phyloP scores from a whole-genome alignment of 257 asterid species.

The Hygrophila difformis region DNA sequence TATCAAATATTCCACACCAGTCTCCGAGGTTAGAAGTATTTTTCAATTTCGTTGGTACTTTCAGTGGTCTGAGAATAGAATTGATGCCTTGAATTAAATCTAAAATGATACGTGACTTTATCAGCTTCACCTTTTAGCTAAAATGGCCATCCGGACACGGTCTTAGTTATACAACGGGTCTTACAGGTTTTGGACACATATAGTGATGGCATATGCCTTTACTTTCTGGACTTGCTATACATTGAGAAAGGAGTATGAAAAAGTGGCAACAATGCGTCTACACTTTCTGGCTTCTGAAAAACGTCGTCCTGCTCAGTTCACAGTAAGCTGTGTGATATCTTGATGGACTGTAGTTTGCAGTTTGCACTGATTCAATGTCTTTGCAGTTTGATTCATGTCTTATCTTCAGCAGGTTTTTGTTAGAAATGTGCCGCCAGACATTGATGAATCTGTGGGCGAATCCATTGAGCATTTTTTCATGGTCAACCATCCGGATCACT shows the following conservation, averaged over 20 bases:
- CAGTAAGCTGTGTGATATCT: constrained; percentile 38
- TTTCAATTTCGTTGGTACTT: background rate
- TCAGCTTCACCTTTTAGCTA: constrained; percentile 1
- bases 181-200: constrained; percentile 95
- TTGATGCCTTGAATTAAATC: no score
- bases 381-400: no score
- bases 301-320: constrained; percentile 93
- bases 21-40: constrained; percentile 51
- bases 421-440: constrained; percentile 79
- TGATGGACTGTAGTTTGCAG: background rate
- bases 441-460: constrained; percentile 74
- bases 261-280: constrained; percentile 59
- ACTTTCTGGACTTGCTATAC: no score
- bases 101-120: no score
- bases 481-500: constrained; percentile 97
- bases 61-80: background rate
- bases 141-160: no score
- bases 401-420: constrained; percentile 55
- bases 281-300: constrained; percentile 85
- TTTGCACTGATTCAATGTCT: no score
- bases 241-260: constrained; percentile 55
- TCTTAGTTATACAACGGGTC: no score
- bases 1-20: no score
- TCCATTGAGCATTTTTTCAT: constrained; percentile 84
- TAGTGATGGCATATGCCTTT: no score